Conservation (phyloP, 805 yeast species). For the Maudiozyma serrabonitensis region DNA sequence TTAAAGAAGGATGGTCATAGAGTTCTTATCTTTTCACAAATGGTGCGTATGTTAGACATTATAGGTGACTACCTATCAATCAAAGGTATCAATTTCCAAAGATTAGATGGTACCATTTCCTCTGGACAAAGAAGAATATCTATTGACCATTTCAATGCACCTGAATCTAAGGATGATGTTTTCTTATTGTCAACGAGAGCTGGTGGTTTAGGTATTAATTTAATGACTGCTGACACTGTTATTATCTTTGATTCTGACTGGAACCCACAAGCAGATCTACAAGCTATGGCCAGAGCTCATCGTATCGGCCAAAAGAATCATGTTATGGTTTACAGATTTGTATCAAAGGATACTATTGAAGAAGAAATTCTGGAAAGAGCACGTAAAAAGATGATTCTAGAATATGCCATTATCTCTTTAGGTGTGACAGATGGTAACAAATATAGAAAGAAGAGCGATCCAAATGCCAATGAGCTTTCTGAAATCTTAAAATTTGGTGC, state of each 20-base stretch:
- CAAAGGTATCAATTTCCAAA: conserved; percentile 79
- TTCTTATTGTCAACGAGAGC: conserved; percentile 91
- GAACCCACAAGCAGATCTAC: conserved; percentile 99
- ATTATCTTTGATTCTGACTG: conserved; percentile 96
- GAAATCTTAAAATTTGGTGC: conserved; percentile 97
- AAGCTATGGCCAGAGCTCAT: conserved; percentile 99
- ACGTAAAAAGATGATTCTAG: conserved; percentile 94
- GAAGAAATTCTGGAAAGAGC: conserved; percentile 96
- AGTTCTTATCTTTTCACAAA: conserved; percentile 88
- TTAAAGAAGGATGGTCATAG: conserved; percentile 91
- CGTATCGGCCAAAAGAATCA: conserved; percentile 99
- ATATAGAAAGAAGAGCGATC: conserved; percentile 52
- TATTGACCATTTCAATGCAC: conserved; percentile 93
- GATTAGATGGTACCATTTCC: conserved; percentile 95
- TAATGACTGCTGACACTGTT: conserved; percentile 99
- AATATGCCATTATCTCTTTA: conserved; percentile 91
- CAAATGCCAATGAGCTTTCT: conserved; percentile 72
- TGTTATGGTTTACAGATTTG: conserved; percentile 94
- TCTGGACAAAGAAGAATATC: conserved; percentile 89
- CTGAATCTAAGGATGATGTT: conserved; percentile 84
- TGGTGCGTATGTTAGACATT: conserved; percentile 94
- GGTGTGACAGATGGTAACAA: conserved; percentile 76
- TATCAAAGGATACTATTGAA: conserved; percentile 96
- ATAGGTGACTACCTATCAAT: conserved; percentile 85
- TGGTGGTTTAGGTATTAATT: conserved; percentile 95